Conservation (phyloP, 75 land plant species). For the Cupressus sempervirens region DNA sequence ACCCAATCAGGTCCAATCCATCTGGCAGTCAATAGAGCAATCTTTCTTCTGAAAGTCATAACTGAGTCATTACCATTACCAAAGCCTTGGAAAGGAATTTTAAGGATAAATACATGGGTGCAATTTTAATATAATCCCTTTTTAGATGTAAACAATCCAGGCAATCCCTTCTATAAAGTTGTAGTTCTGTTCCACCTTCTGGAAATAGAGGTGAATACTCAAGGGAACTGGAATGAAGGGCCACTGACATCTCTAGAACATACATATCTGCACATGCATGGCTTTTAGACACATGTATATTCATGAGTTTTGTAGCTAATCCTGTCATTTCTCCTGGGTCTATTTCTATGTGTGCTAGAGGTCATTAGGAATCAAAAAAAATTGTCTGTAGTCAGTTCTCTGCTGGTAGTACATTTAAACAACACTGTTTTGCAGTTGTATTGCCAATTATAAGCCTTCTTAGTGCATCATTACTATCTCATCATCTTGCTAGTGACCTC, state of each 20-base stretch:
- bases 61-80: no score
- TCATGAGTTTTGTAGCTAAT: background rate
- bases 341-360: background rate
- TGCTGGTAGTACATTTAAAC: background rate
- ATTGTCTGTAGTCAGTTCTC: background rate
- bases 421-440: background rate
- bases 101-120: no score
- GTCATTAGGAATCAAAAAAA: background rate
- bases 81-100: no score
- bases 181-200: background rate
- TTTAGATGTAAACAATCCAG: background rate
- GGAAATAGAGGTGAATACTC: no score
- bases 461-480: background rate
- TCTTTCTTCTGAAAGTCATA: no score
- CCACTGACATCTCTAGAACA: no score
- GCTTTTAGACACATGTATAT: background rate
- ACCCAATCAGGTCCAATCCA: no score
- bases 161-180: background rate
- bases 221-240: no score
- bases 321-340: background rate
- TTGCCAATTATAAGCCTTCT: background rate
- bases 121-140: no score
- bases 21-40: no score
- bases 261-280: background rate
- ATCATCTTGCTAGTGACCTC: background rate